Base-by-base conservation (phyloP, 768 basidiomycete genomes). In the Pleurotus platypus region DNA sequence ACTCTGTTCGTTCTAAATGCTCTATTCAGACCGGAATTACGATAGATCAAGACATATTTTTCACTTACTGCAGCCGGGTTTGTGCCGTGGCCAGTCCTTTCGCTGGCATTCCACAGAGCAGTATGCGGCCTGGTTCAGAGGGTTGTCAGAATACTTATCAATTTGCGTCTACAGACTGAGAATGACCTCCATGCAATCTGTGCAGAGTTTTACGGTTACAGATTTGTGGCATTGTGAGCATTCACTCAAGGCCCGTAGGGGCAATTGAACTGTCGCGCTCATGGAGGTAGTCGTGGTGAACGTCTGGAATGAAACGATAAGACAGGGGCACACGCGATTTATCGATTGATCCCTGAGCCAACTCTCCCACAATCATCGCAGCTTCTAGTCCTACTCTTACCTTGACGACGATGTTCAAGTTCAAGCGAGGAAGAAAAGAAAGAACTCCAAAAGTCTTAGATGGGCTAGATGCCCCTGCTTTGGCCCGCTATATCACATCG, bases 401-500 rank as follows among this genome's bases (percentile, higher is more conserved):
- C 30, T 26, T 26, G 24, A 26, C 24, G 5, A 35, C 30, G 30
- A 35, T 35, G 30, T 35, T 35, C 30, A 35, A 35, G 30, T 35
- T 35, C 11, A 35, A 35, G 30, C 30, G 30, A 35, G 30, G 30
- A 3, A 11, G 27, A 35, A 16, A 35, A 15, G 27, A 37, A 38
- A 58, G 58, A 58, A 56, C 67, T 26, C 65, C 69, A 2, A 62
- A 69, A 53, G 62, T 69, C 13, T 62, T 75, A 9, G 58, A 70
- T 43, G 64, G 61, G 13, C 63, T 51, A 43, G 71, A 74, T 57
- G 55, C 72, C 5, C 58, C 64, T 5, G 62, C 70, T 49, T 42
- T 91, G 8, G 87, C 84, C 3, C 77, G 84, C 58, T 89, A 87
- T 69, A 87, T 92, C 60, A 75, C 84, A 59, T 88, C 88, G 1